These are phyloP conservation scores for Lipomyces anomalus DNA, from an alignment of 805 yeast genomes.

Conservation along the genomic window DNA sequence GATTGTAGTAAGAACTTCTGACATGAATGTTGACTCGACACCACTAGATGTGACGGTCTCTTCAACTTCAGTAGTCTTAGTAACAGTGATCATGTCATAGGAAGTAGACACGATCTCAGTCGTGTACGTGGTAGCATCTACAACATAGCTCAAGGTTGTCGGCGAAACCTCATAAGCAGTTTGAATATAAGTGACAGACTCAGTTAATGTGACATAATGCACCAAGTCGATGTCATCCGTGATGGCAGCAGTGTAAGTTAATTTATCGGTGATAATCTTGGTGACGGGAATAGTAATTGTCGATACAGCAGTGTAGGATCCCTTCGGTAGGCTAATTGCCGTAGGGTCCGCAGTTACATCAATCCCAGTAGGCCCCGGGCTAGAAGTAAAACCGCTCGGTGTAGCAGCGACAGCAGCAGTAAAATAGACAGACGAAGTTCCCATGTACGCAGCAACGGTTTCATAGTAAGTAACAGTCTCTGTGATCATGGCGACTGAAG, in stretches of 20 bases:
- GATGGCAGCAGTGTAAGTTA: neutral
- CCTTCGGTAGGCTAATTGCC: neutral
- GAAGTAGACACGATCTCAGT: neutral
- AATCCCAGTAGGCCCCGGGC: too few species aligned
- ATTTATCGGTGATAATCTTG: neutral
- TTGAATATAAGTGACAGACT: neutral
- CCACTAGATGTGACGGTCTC: too few species aligned
- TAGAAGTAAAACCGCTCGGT: too few species aligned
- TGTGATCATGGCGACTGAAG: neutral
- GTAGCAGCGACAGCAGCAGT: too few species aligned
- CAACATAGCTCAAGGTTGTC: neutral
- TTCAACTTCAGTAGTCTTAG: neutral
- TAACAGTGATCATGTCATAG: neutral
- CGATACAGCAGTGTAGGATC: neutral
- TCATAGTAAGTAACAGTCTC: neutral
- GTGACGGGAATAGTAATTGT: neutral
- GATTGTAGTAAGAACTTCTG: too few species aligned
- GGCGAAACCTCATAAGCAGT: neutral
- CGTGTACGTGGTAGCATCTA: neutral
- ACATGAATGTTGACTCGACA: too few species aligned
- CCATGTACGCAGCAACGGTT: neutral
- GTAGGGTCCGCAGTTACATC: too few species aligned
- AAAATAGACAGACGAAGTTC: too few species aligned
- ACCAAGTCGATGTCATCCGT: neutral
- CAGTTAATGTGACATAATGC: neutral